These are phyloP conservation scores for Apiotrichum brassicae DNA, from an alignment of 1,284 basidiomycete genomes.

Conservation along the genomic window DNA sequence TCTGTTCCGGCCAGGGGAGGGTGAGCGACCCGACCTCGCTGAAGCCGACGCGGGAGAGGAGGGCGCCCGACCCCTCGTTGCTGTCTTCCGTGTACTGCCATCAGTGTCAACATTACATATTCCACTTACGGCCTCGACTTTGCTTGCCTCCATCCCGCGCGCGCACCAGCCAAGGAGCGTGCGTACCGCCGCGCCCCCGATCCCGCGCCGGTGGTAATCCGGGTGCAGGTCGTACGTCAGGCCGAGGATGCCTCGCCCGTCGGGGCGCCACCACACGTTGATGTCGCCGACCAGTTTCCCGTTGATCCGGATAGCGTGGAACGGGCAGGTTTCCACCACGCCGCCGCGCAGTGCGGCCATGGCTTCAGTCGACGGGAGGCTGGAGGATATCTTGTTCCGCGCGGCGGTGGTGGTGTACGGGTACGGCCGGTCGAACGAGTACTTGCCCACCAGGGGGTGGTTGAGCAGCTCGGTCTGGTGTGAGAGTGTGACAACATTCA, in stretches of 20 bases:
- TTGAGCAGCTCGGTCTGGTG: not conserved
- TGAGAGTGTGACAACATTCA: not conserved
- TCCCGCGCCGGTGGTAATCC: not conserved
- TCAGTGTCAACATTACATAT: not conserved
- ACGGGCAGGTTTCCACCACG: not conserved
- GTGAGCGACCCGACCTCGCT: not conserved
- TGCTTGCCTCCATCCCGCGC: not conserved
- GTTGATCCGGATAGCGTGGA: not conserved
- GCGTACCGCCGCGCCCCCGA: not conserved
- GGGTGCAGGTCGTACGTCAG: not conserved
- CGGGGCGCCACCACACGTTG: not conserved
- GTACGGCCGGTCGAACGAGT: not conserved
- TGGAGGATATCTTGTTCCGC: not conserved
- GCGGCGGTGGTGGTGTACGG: not conserved
- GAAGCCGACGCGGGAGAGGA: not conserved
- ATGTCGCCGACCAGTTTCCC: not conserved
- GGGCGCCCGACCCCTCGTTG: not conserved
- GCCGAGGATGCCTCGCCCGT: not conserved
- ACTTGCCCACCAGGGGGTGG: not conserved
- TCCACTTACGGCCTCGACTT: constrained; percentile 1
- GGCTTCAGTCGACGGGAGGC: not conserved
- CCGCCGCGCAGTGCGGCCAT: not conserved
- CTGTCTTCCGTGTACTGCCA: not conserved
- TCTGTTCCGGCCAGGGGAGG: not conserved
- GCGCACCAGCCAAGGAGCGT: not conserved